A percentile compares a stretch with the other conserved stretches of the same genome.
Conservation (phyloP, 2,329 filamentous ascomycete species). For the Clarireedia hainanense region DNA sequence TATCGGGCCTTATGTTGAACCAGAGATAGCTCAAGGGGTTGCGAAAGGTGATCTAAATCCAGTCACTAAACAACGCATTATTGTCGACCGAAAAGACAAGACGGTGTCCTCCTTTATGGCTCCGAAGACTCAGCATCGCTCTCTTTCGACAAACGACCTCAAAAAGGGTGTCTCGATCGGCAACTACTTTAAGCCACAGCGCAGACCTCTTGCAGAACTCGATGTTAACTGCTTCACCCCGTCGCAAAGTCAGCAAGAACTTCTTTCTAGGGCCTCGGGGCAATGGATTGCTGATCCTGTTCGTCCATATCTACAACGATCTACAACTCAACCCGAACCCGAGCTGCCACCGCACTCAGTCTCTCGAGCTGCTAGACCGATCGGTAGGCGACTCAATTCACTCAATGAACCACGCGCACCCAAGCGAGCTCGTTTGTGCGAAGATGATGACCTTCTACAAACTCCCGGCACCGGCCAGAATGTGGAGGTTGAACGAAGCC, state of each 20-base stretch:
- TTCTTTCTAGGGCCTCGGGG: constrained; percentile 45
- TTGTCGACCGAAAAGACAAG: constrained; percentile 19
- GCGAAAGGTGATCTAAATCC: constrained; percentile 80
- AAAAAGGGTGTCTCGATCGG: constrained; percentile 56
- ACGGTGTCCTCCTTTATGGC: constrained; percentile 15
- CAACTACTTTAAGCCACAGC: constrained; percentile 56
- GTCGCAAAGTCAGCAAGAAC: constrained; percentile 54
- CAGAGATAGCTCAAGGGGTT: constrained; percentile 63
- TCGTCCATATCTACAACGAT: constrained; percentile 21
- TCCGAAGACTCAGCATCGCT: constrained; percentile 14
- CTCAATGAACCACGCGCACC: constrained; percentile 36
- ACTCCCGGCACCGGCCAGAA: constrained; percentile 21
- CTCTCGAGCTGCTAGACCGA: constrained; percentile 33
- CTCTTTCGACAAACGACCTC: constrained; percentile 36
- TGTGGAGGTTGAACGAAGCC: constrained; percentile 34
- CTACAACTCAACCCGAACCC: constrained; percentile 24
- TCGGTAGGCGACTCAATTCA: constrained; percentile 33
- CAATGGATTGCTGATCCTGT: constrained; percentile 48
- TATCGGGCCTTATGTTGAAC: constrained; percentile 67
- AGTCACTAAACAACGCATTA: constrained; percentile 64
- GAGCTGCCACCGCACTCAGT: constrained; percentile 28
- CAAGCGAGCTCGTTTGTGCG: constrained; percentile 45
- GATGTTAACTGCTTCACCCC: constrained; percentile 61
- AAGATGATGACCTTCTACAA: constrained; percentile 32
- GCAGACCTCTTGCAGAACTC: constrained; percentile 57